Percentiles rank a stretch among this genome's conserved stretches.
Conservation (phyloP, 2,329 filamentous ascomycete species). For the Aspergillus novoparasiticus region DNA sequence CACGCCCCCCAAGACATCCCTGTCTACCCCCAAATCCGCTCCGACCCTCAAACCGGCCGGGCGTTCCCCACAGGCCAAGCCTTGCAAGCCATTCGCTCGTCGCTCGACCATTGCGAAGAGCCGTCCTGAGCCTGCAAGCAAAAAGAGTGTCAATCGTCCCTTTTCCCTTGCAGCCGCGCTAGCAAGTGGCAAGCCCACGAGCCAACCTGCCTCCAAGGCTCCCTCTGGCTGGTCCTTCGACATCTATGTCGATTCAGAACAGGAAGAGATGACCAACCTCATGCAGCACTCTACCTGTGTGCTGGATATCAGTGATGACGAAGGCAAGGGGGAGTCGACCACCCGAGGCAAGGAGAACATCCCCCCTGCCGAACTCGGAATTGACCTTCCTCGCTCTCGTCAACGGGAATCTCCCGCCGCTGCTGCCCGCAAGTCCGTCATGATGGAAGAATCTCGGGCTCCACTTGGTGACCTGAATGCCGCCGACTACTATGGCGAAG, state of each 20-base stretch:
- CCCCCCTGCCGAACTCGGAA: slow-evolving; percentile 65
- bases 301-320: slow-evolving; percentile 87
- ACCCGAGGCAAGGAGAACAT: slow-evolving; percentile 90
- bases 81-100: slow-evolving; percentile 68
- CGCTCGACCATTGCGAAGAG: slow-evolving; percentile 66
- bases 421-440: slow-evolving; percentile 51
- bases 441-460: slow-evolving; percentile 65
- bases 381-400: slow-evolving; percentile 57
- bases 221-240: slow-evolving; percentile 76
- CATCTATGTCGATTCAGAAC: slow-evolving; percentile 88
- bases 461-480: slow-evolving; percentile 70
- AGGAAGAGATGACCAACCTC: slow-evolving; percentile 88
- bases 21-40: slow-evolving; percentile 50
- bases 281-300: slow-evolving; percentile 88
- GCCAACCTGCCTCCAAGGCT: slow-evolving; percentile 51
- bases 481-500: slow-evolving; percentile 68
- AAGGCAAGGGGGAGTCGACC: slow-evolving; percentile 57
- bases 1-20: slow-evolving; percentile 30
- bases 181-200: slow-evolving; percentile 55
- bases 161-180: slow-evolving; percentile 83
- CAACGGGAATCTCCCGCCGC: slow-evolving; percentile 24
- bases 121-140: slow-evolving; percentile 68
- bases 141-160: slow-evolving; percentile 55
- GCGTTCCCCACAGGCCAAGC: slow-evolving; percentile 75
- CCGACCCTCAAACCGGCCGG: slow-evolving; percentile 72